Evolutionary conservation across 2,329 filamentous ascomycete genomes (phyloP).

Genomic region (Alternaria tenuissima): DNA sequence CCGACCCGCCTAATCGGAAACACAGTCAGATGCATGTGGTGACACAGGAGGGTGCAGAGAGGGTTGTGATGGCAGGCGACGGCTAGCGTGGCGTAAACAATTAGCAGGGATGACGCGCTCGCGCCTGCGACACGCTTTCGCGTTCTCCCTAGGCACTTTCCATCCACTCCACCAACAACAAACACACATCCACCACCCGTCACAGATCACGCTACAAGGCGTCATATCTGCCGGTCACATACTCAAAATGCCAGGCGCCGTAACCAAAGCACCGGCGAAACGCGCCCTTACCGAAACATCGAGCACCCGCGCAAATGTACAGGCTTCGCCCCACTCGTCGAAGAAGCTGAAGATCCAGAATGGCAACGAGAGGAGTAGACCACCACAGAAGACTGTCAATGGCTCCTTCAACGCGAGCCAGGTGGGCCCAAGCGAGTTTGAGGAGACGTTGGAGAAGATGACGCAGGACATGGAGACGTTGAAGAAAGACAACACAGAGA

Average conservation of each 20-base stretch:
- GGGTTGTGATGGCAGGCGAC: slow-evolving; percentile 4
- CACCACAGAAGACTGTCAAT: slow-evolving; percentile 69
- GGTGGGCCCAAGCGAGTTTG: slow-evolving; percentile 91
- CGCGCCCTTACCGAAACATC: slow-evolving; percentile 57
- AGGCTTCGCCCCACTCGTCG: slow-evolving; percentile 58
- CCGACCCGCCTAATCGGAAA: too few relatives aligned
- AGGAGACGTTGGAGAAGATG: slow-evolving; percentile 94
- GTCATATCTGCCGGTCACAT: not conserved
- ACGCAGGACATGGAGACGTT: slow-evolving; percentile 89
- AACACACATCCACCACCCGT: slow-evolving; percentile 13
- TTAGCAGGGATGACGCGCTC: slow-evolving; percentile 42
- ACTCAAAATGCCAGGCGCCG: slow-evolving; percentile 44
- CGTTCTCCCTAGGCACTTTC: slow-evolving; percentile 33
- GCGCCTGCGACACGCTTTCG: slow-evolving; percentile 38
- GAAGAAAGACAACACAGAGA: slow-evolving; percentile 88
- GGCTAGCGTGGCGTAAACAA: slow-evolving; percentile 25
- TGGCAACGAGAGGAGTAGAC: slow-evolving; percentile 65
- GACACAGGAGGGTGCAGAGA: not conserved
- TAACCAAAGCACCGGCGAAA: slow-evolving; percentile 53
- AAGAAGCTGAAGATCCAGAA: slow-evolving; percentile 87
- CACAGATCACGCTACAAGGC: slow-evolving; percentile 4
- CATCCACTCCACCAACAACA: slow-evolving; percentile 27
- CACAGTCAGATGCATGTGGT: not conserved
- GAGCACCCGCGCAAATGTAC: slow-evolving; percentile 55
- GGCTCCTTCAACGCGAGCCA: slow-evolving; percentile 68